Evolutionary conservation across 1,139 yeast species (phyloP).

Genomic region (Lodderomyces beijingensis): DNA sequence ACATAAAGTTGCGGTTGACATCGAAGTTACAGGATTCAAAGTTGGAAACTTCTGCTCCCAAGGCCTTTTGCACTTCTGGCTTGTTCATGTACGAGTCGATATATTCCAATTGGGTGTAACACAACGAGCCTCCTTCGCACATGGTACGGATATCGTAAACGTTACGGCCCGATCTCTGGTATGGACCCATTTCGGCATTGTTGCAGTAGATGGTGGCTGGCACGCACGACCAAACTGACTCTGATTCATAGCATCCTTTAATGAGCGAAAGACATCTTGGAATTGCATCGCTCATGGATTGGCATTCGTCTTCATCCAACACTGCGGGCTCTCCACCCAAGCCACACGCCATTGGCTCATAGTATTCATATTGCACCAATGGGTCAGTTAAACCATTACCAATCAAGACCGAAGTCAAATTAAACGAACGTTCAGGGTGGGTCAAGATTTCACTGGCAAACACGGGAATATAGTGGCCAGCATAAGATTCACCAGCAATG

Average conservation of each 20-base stretch:
- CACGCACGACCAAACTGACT: slow-evolving; percentile 85
- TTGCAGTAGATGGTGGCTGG: slow-evolving; percentile 93
- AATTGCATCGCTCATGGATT: slow-evolving; percentile 62
- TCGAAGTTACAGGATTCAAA: slow-evolving; percentile 86
- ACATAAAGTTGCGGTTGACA: slow-evolving; percentile 74
- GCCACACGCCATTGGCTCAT: slow-evolving; percentile 98
- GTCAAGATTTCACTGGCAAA: slow-evolving; percentile 84
- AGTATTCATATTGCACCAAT: slow-evolving; percentile 78
- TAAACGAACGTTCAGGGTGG: slow-evolving; percentile 73
- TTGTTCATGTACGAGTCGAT: slow-evolving; percentile 33
- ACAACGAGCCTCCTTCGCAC: slow-evolving; percentile 75
- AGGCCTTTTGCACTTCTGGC: slow-evolving; percentile 54
- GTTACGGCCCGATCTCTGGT: slow-evolving; percentile 84
- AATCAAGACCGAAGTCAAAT: slow-evolving; percentile 81
- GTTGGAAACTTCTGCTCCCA: slow-evolving; percentile 87
- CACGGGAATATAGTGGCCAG: slow-evolving; percentile 95
- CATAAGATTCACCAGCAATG: slow-evolving; percentile 98
- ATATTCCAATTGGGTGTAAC: slow-evolving; percentile 48
- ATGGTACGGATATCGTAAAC: slow-evolving; percentile 88
- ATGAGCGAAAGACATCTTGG: slow-evolving; percentile 83
- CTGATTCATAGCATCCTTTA: slow-evolving; percentile 72
- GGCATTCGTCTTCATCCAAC: slow-evolving; percentile 74
- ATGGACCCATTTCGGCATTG: slow-evolving; percentile 82
- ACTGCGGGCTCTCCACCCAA: slow-evolving; percentile 85
- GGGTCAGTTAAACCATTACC: slow-evolving; percentile 98